Evolutionary conservation across 805 yeast genomes (phyloP), one percentile per base, ranked within the genome.

Genomic region (Saccharomycopsis fermentans): DNA sequence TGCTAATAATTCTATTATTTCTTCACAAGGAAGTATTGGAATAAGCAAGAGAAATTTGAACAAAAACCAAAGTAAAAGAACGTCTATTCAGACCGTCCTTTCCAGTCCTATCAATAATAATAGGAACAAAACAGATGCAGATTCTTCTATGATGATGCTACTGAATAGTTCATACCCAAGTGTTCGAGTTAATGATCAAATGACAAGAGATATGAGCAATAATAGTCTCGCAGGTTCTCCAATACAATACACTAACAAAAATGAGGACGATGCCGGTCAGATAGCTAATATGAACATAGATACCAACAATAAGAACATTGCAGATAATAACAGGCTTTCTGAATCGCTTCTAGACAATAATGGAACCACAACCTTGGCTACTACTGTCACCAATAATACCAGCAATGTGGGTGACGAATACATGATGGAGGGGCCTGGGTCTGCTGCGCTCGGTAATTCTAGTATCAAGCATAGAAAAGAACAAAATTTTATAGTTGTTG

Each of bases 391-490:
- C 6, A 40, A 51, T 29, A 39, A 56, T 17, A 24, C 32, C 21
- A 55, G 43, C 34, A 57, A 36, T 43, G 34, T 43, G 16, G 36
- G 34, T 40, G 55, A 57, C 19, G 59, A 57, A 17, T 24, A 48
- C 27, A 26, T 47, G 29, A 48, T 48, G 36, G 27, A 50, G 12
- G 39, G 36, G 21, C 24, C 51, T 24, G n/a, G 32, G 12, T 16
- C 55, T 16, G n/a, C 4, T 24, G 21, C 54, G 14, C 34, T 34
- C 4, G 50, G 50, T 43, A 29, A 9, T 21, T 24, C 29, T 43
- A 24, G 32, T n/a, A 21, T 12, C 24, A 27, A 26, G 55, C 47
- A 34, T 16, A 14, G 27, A 16, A 48, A 55, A 34, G 37, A 29
- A 17, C 17, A 39, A 35, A 32, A 55, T 24, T 35, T 29, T 19